phyloP scores from a whole-genome alignment of 148 eudicot genomes.

The Mesembryanthemum crystallinum region DNA sequence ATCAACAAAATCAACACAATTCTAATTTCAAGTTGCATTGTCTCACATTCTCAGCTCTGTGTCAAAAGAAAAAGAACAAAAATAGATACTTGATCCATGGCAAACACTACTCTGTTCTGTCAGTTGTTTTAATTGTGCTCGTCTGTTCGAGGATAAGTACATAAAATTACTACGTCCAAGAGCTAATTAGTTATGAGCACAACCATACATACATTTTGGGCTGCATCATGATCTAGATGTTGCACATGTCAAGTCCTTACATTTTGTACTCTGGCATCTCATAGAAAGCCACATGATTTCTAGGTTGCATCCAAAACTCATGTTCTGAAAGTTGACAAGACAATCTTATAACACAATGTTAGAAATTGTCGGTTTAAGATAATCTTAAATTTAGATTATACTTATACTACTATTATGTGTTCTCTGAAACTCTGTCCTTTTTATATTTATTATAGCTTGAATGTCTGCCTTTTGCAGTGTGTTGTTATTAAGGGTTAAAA shows the following conservation, averaged over 20 bases:
- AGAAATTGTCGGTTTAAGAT: neutral
- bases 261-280: neutral
- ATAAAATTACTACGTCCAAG: neutral
- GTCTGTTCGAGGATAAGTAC: neutral
- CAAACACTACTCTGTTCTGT: no score
- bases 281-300: constrained; percentile 5
- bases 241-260: constrained; percentile 17
- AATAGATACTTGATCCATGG: neutral
- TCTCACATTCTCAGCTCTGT: neutral
- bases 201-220: neutral
- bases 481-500: neutral
- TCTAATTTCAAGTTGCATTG: no score
- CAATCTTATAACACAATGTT: neutral
- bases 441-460: neutral
- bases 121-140: no score
- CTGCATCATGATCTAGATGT: constrained; percentile 7
- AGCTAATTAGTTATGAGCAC: neutral
- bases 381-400: neutral
- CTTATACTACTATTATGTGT: neutral
- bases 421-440: neutral
- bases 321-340: neutral
- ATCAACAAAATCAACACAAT: no score
- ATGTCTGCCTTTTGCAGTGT: neutral
- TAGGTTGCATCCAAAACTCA: neutral
- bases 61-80: no score